Conservation (phyloP, 2,329 filamentous ascomycete species). For the Colletotrichum chrysophilum region DNA sequence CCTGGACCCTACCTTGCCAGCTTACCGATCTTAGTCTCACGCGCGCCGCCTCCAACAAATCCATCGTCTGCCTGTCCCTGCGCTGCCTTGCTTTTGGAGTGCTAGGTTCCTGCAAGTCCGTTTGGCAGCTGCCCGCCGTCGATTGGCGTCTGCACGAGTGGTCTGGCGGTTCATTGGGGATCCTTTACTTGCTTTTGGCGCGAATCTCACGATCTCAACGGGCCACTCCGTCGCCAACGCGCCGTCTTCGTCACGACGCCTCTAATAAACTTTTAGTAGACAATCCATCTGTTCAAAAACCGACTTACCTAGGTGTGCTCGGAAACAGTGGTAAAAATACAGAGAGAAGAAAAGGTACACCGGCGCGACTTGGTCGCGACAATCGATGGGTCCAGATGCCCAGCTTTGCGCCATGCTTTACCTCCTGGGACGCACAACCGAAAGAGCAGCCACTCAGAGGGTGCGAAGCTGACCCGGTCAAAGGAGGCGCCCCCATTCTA, state of each 20-base stretch:
- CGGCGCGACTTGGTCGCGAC: not conserved
- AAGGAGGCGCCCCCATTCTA: slow-evolving; percentile 7
- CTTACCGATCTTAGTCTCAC: not conserved
- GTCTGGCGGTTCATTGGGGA: not conserved
- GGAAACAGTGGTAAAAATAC: not conserved
- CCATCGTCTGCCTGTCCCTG: slow-evolving; percentile 7
- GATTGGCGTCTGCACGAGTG: not conserved
- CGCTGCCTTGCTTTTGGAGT: not conserved
- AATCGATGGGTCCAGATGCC: not conserved
- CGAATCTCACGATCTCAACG: not conserved
- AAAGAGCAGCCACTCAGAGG: not conserved
- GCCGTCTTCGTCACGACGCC: not conserved
- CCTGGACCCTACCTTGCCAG: not conserved
- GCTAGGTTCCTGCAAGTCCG: not conserved
- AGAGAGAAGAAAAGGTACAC: not conserved
- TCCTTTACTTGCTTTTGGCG: not conserved
- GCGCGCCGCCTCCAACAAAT: not conserved
- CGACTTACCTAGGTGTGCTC: not conserved
- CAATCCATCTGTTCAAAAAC: not conserved
- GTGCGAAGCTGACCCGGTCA: not conserved
- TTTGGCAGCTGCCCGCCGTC: not conserved
- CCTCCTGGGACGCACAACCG: not conserved
- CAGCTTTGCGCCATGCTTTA: slow-evolving; percentile 3
- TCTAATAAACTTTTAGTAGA: not conserved
- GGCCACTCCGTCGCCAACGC: not conserved